These are phyloP conservation scores for Triadica sebifera DNA, from an alignment of 345 rosid species.

Conservation along the genomic window DNA sequence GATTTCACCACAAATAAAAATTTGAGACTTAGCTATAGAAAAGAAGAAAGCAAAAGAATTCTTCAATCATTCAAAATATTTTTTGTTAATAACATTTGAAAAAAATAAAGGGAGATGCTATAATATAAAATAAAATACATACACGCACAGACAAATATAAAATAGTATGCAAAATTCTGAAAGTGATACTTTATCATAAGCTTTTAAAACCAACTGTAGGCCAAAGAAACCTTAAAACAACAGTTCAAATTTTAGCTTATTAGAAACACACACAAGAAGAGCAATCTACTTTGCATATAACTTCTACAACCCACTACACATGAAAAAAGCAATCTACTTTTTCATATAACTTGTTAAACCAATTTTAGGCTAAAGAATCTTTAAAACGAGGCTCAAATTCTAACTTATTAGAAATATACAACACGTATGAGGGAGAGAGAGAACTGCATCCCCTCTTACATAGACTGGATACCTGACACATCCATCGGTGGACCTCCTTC, in stretches of 20 bases:
- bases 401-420: background rate
- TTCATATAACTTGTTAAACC: background rate
- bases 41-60: background rate
- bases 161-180: too few relatives aligned
- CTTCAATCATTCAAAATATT: background rate
- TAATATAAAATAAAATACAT: background rate
- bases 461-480: slow-evolving; percentile 79
- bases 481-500: slow-evolving; percentile 98
- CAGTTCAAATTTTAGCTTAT: background rate
- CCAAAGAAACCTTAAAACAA: too few relatives aligned
- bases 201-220: too few relatives aligned
- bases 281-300: background rate
- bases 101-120: background rate
- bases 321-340: background rate
- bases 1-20: background rate
- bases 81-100: background rate
- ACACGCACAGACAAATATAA: too few relatives aligned
- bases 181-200: too few relatives aligned
- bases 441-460: slow-evolving; percentile 50
- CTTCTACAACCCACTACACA: too few relatives aligned
- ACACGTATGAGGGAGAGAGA: slow-evolving; percentile 1
- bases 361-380: background rate
- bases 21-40: background rate
- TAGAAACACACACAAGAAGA: background rate
- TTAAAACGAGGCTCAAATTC: slow-evolving; percentile 11